Evolutionary conservation across 2,329 filamentous ascomycete species (phyloP).

Genomic region (Colletotrichum paranaense): DNA sequence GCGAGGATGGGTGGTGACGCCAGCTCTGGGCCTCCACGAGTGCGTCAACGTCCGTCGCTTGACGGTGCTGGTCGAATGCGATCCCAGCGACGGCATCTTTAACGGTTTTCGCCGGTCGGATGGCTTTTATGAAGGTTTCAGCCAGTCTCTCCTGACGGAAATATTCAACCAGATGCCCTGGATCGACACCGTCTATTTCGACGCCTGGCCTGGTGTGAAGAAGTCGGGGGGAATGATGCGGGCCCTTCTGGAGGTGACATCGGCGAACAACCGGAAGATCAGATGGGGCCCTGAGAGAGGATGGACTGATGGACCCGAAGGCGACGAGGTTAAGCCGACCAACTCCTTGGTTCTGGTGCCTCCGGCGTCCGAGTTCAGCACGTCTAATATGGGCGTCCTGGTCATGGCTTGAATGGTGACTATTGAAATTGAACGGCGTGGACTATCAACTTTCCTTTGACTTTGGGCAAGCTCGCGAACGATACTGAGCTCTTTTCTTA

Average conservation of each 20-base stretch:
- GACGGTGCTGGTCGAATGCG: conserved; percentile 77
- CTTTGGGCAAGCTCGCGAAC: neutral
- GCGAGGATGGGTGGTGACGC: conserved; percentile 75
- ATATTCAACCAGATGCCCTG: conserved; percentile 69
- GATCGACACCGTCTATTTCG: conserved; percentile 72
- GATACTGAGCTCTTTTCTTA: neutral
- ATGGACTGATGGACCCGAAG: conserved; percentile 68
- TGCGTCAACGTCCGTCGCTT: conserved; percentile 69
- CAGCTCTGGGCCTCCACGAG: conserved; percentile 71
- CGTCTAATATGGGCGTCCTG: conserved; percentile 28
- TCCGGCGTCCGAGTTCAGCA: conserved; percentile 16
- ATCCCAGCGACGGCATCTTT: conserved; percentile 76
- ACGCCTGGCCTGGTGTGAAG: conserved; percentile 74
- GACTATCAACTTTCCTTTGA: conserved; percentile 4
- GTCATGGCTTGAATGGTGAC: conserved; percentile 26
- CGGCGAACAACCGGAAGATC: conserved; percentile 62
- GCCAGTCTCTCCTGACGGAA: conserved; percentile 63
- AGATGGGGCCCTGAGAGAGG: conserved; percentile 75
- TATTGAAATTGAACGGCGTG: neutral
- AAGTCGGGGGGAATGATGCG: conserved; percentile 74
- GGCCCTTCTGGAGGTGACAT: conserved; percentile 65
- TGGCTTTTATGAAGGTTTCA: conserved; percentile 78
- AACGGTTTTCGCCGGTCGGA: conserved; percentile 74
- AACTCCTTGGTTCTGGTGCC: conserved; percentile 21
- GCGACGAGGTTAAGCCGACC: conserved; percentile 45